Evolutionary conservation across 805 yeast genomes (phyloP).

Genomic region (Lipomyces lipofer): DNA sequence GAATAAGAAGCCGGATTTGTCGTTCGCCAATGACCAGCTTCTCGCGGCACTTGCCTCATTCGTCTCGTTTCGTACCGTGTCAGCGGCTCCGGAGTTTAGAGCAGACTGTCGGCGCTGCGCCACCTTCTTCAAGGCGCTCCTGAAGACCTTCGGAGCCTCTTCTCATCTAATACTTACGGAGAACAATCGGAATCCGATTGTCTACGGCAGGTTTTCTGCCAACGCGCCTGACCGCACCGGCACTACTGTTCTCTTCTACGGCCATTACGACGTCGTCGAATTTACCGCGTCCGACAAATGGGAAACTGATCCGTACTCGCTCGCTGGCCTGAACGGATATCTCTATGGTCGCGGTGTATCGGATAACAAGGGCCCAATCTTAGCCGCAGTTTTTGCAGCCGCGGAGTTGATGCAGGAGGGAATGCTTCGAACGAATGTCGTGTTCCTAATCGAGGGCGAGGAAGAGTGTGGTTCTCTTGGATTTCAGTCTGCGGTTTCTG

Average conservation of each 20-base stretch:
- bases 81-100: constrained; percentile 65
- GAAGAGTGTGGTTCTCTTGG: constrained; percentile 94
- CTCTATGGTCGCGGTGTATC: constrained; percentile 89
- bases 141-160: constrained; percentile 63
- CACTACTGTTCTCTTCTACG: constrained; percentile 72
- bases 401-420: constrained; percentile 61
- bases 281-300: constrained; percentile 65
- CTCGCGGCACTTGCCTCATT: constrained; percentile 60
- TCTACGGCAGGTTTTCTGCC: constrained; percentile 64
- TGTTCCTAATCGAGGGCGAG: constrained; percentile 88
- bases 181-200: constrained; percentile 76
- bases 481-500: constrained; percentile 64
- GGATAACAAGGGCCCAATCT: constrained; percentile 91
- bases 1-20: constrained; percentile 14
- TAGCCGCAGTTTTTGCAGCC: constrained; percentile 85
- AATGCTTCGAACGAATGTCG: constrained; percentile 66
- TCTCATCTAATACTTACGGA: constrained; percentile 70
- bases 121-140: constrained; percentile 60
- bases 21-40: constrained; percentile 60
- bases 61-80: constrained; percentile 73
- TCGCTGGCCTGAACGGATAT: constrained; percentile 80
- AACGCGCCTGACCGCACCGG: constrained; percentile 35
- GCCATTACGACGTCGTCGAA: constrained; percentile 93
- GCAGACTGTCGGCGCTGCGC: constrained; percentile 89
- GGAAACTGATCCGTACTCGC: constrained; percentile 74